Conservation (phyloP, 371 early-diverging fungal species). For the Conidiobolus incongruus region DNA sequence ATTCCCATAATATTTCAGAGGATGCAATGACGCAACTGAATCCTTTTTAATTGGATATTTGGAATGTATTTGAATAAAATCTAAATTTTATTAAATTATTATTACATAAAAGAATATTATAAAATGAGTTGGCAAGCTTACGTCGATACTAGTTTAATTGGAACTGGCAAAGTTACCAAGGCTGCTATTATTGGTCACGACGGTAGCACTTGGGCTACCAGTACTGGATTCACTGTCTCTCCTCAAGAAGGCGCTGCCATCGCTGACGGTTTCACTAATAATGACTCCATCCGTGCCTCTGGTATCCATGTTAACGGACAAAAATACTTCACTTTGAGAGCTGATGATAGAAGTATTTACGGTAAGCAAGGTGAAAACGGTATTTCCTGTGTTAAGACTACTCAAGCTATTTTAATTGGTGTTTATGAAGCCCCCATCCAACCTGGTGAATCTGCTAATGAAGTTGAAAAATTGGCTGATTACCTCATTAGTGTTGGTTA, state of each 20-base stretch:
- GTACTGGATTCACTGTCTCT: conserved; percentile 33
- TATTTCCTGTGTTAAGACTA: conserved; percentile 57
- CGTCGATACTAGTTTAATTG: conserved; percentile 62
- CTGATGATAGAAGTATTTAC: conserved; percentile 43
- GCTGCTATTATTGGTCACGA: conserved; percentile 65
- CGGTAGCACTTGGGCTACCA: conserved; percentile 57
- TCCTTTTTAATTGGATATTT: too few relatives aligned
- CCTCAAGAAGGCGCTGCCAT: conserved; percentile 30
- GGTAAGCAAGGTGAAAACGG: conserved; percentile 52
- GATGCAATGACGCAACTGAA: too few relatives aligned
- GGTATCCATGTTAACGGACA: conserved; percentile 40
- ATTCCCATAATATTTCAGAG: too few relatives aligned
- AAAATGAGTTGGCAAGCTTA: conserved; percentile 75
- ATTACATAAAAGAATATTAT: too few relatives aligned
- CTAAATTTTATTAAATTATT: too few relatives aligned
- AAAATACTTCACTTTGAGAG: conserved; percentile 50
- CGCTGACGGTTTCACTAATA: conserved; percentile 34
- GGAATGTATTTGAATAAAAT: too few relatives aligned
- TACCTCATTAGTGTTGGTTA: conserved; percentile 23
- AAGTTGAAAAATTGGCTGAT: conserved; percentile 60
- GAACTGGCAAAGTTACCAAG: conserved; percentile 39
- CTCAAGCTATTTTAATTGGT: conserved; percentile 52
- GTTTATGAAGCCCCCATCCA: conserved; percentile 35
- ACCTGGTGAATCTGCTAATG: conserved; percentile 50
- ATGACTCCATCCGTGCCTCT: conserved; percentile 21